Evolutionary conservation across 345 rosid species (phyloP), one percentile per base, ranked within the genome.

Genomic region (Eucalyptus brandiana): DNA sequence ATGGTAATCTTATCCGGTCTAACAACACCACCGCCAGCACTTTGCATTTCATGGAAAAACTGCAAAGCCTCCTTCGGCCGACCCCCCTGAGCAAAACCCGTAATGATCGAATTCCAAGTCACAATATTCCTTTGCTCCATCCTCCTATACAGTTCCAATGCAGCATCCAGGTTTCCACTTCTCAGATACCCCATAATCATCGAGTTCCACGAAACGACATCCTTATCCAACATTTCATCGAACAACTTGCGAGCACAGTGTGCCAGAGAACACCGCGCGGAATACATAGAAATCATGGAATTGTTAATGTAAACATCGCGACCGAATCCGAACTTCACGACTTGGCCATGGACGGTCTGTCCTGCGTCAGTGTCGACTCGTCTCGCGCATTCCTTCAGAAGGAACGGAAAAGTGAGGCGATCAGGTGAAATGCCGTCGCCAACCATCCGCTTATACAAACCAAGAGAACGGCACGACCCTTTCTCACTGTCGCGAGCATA

Each of bases 91-190:
- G 93, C 92, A 88, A 95, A 91, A 56, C 97, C 95, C 4, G 95
- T 93, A 54, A 95, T 93, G 88, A 95, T 92, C 32, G 95, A 93
- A 89, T 95, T 95, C 96, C 95, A 95, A 7, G 95, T 91, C 21
- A 94, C 67, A 23, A 93, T 65, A 92, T 93, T 94, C 88, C 90
- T 91, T 48, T 56, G 81, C 81, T 92, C 58, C 96, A 93, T 95
- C 87, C 87, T 81, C 87, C 86, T 44, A 88, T 92, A 95, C 76
- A 94, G 90, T 34, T 87, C 89, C 88, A 90, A 69, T 3, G 97
- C 95, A 80, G 67, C 88, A 13, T 92, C 95, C 87, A 94, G 94
- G 89, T 91, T 28, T 45, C 94, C 94, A 60, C 87, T 86, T 93
- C 95, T 94, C 95, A 95, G 88, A 86, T 88, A 90, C 89, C 94